Evolutionary conservation across 257 asterid species (phyloP).

Genomic region (Ehretia macrophylla): DNA sequence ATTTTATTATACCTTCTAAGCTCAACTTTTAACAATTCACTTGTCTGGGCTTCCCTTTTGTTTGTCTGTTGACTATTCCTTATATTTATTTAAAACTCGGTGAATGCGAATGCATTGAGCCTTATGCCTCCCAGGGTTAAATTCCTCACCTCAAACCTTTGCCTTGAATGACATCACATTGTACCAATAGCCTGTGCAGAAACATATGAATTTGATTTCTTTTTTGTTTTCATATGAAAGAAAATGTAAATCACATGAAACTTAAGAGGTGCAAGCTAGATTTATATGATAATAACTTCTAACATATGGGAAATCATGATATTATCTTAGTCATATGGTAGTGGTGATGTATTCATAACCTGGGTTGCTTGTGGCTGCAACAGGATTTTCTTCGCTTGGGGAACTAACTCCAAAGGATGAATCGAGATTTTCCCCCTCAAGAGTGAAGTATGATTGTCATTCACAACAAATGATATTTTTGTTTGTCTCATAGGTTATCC

Average conservation of each 20-base stretch:
- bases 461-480: conserved; percentile 13
- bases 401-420: conserved; percentile 68
- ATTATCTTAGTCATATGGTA: no score
- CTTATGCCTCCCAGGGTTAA: no score
- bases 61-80: no score
- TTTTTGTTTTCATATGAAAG: no score
- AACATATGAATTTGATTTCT: not conserved
- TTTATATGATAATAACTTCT: not conserved
- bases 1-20: no score
- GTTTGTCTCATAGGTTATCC: conserved; percentile 9
- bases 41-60: no score
- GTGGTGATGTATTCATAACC: not conserved
- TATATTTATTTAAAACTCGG: no score
- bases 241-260: not conserved
- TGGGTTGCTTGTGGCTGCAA: conserved; percentile 15
- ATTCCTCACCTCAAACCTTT: no score
- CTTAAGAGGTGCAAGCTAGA: not conserved
- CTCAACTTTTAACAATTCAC: no score
- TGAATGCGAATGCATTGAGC: no score
- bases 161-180: no score
- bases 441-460: conserved; percentile 58
- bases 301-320: not conserved
- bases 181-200: not conserved
- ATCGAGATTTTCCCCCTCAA: conserved; percentile 51
- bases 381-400: conserved; percentile 48